Evolutionary conservation across 2,329 filamentous ascomycete genomes (phyloP).

Genomic region (Botrytis squamosa): DNA sequence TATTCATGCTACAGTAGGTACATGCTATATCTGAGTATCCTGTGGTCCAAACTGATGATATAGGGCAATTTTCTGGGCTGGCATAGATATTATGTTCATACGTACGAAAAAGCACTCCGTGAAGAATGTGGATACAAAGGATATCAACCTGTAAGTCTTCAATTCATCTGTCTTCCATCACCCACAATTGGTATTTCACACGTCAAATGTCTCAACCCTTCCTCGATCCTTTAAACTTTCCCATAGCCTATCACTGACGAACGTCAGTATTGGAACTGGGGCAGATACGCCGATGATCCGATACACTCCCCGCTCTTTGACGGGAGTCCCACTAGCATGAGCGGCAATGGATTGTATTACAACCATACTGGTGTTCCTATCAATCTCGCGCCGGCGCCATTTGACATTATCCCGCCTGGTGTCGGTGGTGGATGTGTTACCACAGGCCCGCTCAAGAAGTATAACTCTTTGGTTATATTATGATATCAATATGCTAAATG

Average conservation of each 20-base stretch:
- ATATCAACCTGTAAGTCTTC: slow-evolving; percentile 43
- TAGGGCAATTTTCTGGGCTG: slow-evolving; percentile 42
- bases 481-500: not conserved
- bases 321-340: slow-evolving; percentile 51
- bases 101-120: slow-evolving; percentile 45
- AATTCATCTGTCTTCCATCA: not conserved
- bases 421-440: slow-evolving; percentile 56
- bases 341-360: slow-evolving; percentile 46
- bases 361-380: slow-evolving; percentile 30
- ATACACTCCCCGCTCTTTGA: slow-evolving; percentile 53
- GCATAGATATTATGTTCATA: slow-evolving; percentile 45
- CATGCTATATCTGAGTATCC: not conserved
- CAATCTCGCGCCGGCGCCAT: slow-evolving; percentile 23
- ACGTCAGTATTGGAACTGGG: slow-evolving; percentile 46
- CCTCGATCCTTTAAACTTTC: not conserved
- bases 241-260: not conserved
- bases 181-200: no score
- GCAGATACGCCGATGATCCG: slow-evolving; percentile 45
- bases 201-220: not conserved
- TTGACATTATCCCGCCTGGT: slow-evolving; percentile 43
- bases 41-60: slow-evolving; percentile 24
- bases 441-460: slow-evolving; percentile 47
- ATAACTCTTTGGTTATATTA: not conserved
- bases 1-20: slow-evolving; percentile 31
- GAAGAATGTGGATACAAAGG: slow-evolving; percentile 46